Conservation (phyloP, 495 filamentous ascomycete species). For the Penicillium atrosanguineum region DNA sequence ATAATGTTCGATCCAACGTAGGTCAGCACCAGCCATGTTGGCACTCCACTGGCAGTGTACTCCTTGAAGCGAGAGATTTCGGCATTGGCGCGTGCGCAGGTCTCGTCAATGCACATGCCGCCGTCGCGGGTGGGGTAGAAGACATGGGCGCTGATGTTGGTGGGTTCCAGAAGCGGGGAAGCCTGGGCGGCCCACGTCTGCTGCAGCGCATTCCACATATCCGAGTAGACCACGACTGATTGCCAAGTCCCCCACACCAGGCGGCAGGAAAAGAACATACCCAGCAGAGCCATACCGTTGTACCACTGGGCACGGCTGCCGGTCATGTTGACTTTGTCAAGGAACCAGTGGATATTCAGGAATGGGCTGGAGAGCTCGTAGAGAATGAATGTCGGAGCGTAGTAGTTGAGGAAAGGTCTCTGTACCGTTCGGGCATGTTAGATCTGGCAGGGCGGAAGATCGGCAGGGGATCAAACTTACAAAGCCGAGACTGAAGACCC, state of each 20-base stretch:
- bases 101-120: constrained; percentile 32
- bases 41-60: constrained; percentile 51
- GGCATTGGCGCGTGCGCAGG: constrained; percentile 34
- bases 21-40: constrained; percentile 72
- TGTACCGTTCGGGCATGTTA: constrained; percentile 28
- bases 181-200: constrained; percentile 37
- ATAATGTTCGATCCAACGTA: constrained; percentile 78
- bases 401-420: constrained; percentile 93
- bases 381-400: constrained; percentile 86
- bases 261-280: constrained; percentile 82
- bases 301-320: constrained; percentile 78
- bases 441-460: background rate
- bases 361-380: constrained; percentile 96
- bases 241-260: constrained; percentile 90
- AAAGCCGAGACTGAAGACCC: constrained; percentile 88
- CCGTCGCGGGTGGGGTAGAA: constrained; percentile 33
- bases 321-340: constrained; percentile 94
- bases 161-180: constrained; percentile 24
- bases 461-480: constrained; percentile 53
- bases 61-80: constrained; percentile 55
- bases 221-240: constrained; percentile 69
- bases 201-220: constrained; percentile 68
- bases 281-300: constrained; percentile 68
- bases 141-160: constrained; percentile 35
- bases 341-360: constrained; percentile 99